phyloP scores from a whole-genome alignment of 2,329 filamentous ascomycete genomes.

The Aureobasidium musti region DNA sequence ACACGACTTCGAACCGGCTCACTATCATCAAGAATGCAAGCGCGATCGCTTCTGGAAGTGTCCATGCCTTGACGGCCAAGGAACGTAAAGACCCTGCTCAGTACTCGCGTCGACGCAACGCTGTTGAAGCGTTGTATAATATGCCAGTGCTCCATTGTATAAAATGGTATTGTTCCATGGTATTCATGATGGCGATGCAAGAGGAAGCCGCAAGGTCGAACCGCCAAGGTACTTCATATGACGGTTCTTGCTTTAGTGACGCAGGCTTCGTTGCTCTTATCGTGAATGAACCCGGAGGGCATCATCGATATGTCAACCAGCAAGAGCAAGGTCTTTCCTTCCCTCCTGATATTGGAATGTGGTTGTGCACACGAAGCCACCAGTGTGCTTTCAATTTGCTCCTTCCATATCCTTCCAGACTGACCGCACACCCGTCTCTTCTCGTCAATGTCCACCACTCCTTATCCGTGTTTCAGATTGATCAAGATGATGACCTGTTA shows the following conservation, averaged over 20 bases:
- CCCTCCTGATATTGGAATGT: neutral
- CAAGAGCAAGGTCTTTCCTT: neutral
- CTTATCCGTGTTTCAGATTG: conserved; percentile 1
- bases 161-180: conserved; percentile 22
- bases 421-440: conserved; percentile 1
- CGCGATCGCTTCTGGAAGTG: conserved; percentile 12
- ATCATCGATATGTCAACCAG: conserved; percentile 12
- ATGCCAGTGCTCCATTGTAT: conserved; percentile 6
- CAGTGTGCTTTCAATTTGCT: neutral
- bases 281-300: neutral
- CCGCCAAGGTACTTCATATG: conserved; percentile 25
- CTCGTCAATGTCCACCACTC: neutral
- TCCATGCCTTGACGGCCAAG: conserved; percentile 8
- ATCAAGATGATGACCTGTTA: neutral
- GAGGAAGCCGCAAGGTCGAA: neutral
- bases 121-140: conserved; percentile 24
- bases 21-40: conserved; percentile 14
- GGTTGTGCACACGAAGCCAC: neutral
- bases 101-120: conserved; percentile 16
- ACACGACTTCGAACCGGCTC: conserved; percentile 4
- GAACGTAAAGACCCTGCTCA: conserved; percentile 7
- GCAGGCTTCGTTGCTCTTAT: neutral
- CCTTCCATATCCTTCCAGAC: neutral
- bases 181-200: conserved; percentile 1
- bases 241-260: neutral